phyloP scores from a whole-genome alignment of 345 rosid species.

The Hibiscus mutabilis region DNA sequence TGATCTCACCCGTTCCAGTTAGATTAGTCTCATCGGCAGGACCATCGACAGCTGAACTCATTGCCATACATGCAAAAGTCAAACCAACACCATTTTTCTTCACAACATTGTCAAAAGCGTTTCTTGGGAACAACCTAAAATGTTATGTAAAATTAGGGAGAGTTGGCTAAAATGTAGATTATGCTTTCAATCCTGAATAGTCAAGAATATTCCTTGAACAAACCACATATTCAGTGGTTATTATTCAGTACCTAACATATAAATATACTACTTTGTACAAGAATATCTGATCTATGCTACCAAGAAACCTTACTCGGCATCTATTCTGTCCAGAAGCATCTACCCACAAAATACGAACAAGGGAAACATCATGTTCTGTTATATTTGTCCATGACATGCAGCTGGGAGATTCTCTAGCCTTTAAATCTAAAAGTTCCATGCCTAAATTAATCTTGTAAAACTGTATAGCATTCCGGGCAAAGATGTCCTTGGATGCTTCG shows the following conservation, averaged over 20 bases:
- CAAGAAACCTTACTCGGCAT: conserved; percentile 66
- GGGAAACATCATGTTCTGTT: conserved; percentile 27
- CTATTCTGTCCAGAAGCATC: conserved; percentile 94
- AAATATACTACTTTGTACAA: too few species aligned
- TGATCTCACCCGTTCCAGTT: conserved; percentile 79
- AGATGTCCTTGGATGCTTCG: conserved; percentile 74
- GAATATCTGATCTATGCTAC: too few species aligned
- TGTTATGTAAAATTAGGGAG: neutral
- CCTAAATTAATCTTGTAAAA: conserved; percentile 56
- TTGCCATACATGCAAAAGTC: conserved; percentile 76
- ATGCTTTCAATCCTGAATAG: too few species aligned
- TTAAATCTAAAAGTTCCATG: conserved; percentile 19
- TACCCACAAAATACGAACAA: conserved; percentile 80
- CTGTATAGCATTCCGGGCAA: conserved; percentile 44
- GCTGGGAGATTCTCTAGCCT: conserved; percentile 17
- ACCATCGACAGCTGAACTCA: conserved; percentile 68
- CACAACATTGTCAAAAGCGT: conserved; percentile 58
- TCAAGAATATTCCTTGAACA: too few species aligned
- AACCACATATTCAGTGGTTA: too few species aligned
- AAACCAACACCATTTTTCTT: conserved; percentile 74
- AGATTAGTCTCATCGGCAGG: conserved; percentile 74
- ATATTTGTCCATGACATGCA: conserved; percentile 14
- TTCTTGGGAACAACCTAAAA: conserved; percentile 70
- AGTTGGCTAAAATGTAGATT: too few species aligned
- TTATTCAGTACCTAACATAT: too few species aligned